Conservation (phyloP, 2,329 filamentous ascomycete genomes). For the Periconia digitata region DNA sequence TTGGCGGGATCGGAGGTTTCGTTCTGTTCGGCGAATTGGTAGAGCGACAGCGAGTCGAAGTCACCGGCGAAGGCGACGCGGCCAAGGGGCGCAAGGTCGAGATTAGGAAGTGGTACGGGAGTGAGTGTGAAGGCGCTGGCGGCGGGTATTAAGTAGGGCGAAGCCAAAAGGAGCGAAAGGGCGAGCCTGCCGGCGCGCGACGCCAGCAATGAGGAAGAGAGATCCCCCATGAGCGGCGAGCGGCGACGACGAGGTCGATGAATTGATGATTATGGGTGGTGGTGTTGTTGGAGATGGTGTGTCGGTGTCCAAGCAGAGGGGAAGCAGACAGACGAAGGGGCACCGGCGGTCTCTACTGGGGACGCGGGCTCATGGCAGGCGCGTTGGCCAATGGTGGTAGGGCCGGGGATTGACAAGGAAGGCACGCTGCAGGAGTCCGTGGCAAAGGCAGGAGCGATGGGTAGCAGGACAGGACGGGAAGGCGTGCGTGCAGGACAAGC, state of each 20-base stretch:
- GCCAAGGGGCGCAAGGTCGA: conserved; percentile 78
- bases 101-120: conserved; percentile 66
- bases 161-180: conserved; percentile 37
- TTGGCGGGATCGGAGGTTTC: conserved; percentile 73
- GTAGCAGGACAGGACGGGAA: no score
- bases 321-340: conserved; percentile 3
- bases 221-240: conserved; percentile 38
- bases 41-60: conserved; percentile 89
- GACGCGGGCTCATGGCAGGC: neutral
- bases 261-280: conserved; percentile 22
- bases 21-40: conserved; percentile 79
- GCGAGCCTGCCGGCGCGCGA: conserved; percentile 41
- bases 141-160: conserved; percentile 16
- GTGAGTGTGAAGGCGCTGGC: conserved; percentile 54
- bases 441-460: no score
- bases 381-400: no score
- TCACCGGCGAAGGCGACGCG: conserved; percentile 84
- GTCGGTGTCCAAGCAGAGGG: conserved; percentile 1
- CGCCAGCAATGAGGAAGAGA: conserved; percentile 40
- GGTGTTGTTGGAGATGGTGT: conserved; percentile 3
- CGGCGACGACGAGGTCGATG: conserved; percentile 21
- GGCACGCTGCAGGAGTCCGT: no score
- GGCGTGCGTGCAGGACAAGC: conserved; percentile 14
- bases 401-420: no score
- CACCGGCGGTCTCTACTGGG: neutral